Evolutionary conservation across 768 basidiomycete genomes (phyloP), one percentile per base, ranked within the genome.

Genomic region (Hygrophoropsis aurantiaca): DNA sequence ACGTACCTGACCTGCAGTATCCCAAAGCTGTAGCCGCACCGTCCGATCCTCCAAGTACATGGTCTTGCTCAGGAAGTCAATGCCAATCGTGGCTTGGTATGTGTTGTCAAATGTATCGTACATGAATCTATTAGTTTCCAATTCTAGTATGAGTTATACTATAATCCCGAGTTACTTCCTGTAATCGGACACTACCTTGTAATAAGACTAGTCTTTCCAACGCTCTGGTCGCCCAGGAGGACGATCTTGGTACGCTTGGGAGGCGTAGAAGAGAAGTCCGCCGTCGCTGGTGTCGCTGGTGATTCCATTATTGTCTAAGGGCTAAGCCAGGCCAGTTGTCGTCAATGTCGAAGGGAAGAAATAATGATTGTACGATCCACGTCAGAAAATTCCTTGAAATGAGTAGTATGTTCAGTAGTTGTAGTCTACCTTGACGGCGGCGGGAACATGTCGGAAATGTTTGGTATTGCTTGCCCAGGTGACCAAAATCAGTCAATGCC

Each of bases 41-140:
- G 97, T 99, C 59, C 97, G 79, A 73, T 99, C 97, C 64, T 99
- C 97, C 47, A 98, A 79, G 69, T 99, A 99, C 92, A 99, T 95
- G 0, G 97, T 98, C 78, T 99, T 99, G 74, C 93, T 95, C 70
- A 99, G 75, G 67, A 99, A 99, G 73, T 99, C 97, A 69, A 99
- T 99, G 48, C 95, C 93, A 63, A 95, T 95, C 9, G 93, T 95
- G 16, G 93, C 93, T 65, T 93, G 91, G 68, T 99, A 99, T 36
- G 95, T 98, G 69, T 98, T 98, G 77, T 99, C 97, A 68, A 99
- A 99, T 1, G 97, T 98, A 71, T 99, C 97, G 67, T 99, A 99
- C 97, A 98, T 94, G 66, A 90, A 90, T 71, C 91, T 94, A 56
- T 40, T 26, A n/a, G 13, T 11, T 10, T 24, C 15, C 21, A 24